Evolutionary conservation across 495 filamentous ascomycete genomes (phyloP), one percentile per base, ranked within the genome.

Genomic region (Penicillium bovifimosum): DNA sequence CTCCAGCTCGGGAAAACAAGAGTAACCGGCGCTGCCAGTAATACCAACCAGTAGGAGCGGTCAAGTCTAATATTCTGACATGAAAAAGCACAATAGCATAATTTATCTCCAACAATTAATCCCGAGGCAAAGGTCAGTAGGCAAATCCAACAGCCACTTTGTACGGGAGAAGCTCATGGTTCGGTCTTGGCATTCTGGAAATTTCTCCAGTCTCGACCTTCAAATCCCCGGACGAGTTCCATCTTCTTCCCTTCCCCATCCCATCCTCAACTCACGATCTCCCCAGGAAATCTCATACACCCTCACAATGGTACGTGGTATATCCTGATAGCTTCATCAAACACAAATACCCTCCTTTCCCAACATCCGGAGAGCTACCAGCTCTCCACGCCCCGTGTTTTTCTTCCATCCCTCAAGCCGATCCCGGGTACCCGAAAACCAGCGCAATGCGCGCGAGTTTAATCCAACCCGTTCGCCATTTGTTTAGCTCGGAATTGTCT

Each of bases 151-250:
- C 9, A 5, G n/a, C 13, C 29, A 31, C 6, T 36, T 62, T 38
- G 32, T 38, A 57, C 55, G 56, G 60, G 39, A 68, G 62, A 52
- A 66, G 59, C 58, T 63, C 48, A 43, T 48, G 33, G 46, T 48
- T 43, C 48, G 61, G 73, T 70, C 74, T 76, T 76, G 74, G 74
- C 74, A 76, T 76, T 76, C 74, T 76, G 74, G 74, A 76, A 76
- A 76, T 75, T 76, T 76, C 73, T 76, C 72, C 64, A 69, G 59
- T 62, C 66, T 63, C 64, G 66, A 67, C 69, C 69, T 69, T 66
- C 62, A 50, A 4, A 68, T 55, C 62, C 61, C 64, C 62, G 56
- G 60, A 61, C 58, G 44, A 54, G 46, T 55, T 63, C 56, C 56
- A 42, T 53, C 46, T 39, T 53, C 61, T 61, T 67, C 65, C 61